phyloP scores from a whole-genome alignment of 345 rosid genomes.

The Populus tremula region DNA sequence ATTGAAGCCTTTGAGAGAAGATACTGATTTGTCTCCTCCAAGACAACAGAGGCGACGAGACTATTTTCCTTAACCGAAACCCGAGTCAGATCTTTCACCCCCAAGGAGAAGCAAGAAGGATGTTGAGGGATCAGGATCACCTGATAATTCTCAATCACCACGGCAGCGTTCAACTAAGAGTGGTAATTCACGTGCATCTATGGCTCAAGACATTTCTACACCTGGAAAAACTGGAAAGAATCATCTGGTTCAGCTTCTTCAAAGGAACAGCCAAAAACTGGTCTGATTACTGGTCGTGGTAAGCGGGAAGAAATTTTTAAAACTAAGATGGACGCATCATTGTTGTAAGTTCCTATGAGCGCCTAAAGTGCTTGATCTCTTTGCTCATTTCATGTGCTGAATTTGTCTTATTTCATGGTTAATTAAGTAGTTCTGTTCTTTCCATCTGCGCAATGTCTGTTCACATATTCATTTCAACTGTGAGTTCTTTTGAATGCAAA shows the following conservation, averaged over 20 bases:
- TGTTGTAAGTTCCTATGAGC: slow-evolving; percentile 43
- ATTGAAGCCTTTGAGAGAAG: slow-evolving; percentile 15
- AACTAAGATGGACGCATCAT: slow-evolving; percentile 52
- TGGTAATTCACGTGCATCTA: slow-evolving; percentile 18
- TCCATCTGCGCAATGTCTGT: not conserved
- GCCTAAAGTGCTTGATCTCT: not conserved
- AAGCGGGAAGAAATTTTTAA: slow-evolving; percentile 53
- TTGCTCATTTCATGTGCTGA: slow-evolving; percentile 1
- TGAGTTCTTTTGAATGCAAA: not conserved
- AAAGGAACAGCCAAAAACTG: slow-evolving; percentile 50
- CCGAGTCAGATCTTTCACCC: slow-evolving; percentile 50
- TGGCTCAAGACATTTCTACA: slow-evolving; percentile 50
- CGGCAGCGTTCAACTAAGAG: slow-evolving; percentile 12
- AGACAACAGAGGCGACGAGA: slow-evolving; percentile 24
- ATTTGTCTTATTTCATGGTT: slow-evolving; percentile 7
- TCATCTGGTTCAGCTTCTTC: slow-evolving; percentile 32
- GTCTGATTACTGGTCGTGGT: slow-evolving; percentile 68
- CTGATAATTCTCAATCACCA: slow-evolving; percentile 16
- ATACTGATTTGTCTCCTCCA: slow-evolving; percentile 50
- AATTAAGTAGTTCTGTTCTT: not conserved
- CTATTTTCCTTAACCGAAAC: slow-evolving; percentile 33
- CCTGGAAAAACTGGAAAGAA: slow-evolving; percentile 50
- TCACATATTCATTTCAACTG: not conserved
- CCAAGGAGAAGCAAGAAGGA: slow-evolving; percentile 40
- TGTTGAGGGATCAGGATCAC: slow-evolving; percentile 11